Evolutionary conservation across 2,329 filamentous ascomycete genomes (phyloP).

Genomic region (Dothideomycetes sp.): DNA sequence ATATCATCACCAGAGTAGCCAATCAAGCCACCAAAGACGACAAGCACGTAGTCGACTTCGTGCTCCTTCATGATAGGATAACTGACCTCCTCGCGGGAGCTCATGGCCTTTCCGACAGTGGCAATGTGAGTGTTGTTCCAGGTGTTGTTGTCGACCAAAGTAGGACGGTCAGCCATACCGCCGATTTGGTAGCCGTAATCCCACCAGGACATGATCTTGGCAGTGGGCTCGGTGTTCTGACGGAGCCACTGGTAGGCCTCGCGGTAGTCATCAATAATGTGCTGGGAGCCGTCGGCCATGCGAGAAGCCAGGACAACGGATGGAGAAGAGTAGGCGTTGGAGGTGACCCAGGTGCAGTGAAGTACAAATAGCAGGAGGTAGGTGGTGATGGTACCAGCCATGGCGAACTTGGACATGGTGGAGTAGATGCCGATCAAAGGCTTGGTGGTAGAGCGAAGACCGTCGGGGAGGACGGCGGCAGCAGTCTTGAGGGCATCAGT

Average conservation of each 20-base stretch:
- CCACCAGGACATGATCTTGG: constrained; percentile 99
- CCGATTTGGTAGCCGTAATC: constrained; percentile 99
- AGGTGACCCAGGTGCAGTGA: constrained; percentile 99
- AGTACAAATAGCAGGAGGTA: constrained; percentile 91
- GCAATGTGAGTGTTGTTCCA: constrained; percentile 99
- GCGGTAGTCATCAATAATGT: constrained; percentile 98
- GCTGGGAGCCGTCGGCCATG: constrained; percentile 87
- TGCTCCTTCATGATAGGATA: constrained; percentile 98
- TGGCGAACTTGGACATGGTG: constrained; percentile 64
- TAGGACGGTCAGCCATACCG: constrained; percentile 96
- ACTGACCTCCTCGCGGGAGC: constrained; percentile 90
- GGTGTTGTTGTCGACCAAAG: constrained; percentile 97
- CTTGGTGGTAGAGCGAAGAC: constrained; percentile 58
- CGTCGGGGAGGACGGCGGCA: constrained; percentile 41
- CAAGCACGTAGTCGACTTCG: constrained; percentile 96
- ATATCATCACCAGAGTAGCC: constrained; percentile 98
- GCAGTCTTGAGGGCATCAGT: constrained; percentile 40
- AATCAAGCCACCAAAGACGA: constrained; percentile 90
- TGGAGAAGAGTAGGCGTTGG: constrained; percentile 95
- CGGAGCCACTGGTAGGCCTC: constrained; percentile 99
- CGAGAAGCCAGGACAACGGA: constrained; percentile 91
- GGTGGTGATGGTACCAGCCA: constrained; percentile 59
- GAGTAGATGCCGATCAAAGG: constrained; percentile 79
- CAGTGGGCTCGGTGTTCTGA: constrained; percentile 88
- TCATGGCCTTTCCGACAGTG: constrained; percentile 98